Percentiles rank a stretch among this genome's conserved stretches.
These are phyloP conservation scores for Mycena sp. DNA, from an alignment of 1,284 basidiomycete genomes.

Conservation along the genomic window DNA sequence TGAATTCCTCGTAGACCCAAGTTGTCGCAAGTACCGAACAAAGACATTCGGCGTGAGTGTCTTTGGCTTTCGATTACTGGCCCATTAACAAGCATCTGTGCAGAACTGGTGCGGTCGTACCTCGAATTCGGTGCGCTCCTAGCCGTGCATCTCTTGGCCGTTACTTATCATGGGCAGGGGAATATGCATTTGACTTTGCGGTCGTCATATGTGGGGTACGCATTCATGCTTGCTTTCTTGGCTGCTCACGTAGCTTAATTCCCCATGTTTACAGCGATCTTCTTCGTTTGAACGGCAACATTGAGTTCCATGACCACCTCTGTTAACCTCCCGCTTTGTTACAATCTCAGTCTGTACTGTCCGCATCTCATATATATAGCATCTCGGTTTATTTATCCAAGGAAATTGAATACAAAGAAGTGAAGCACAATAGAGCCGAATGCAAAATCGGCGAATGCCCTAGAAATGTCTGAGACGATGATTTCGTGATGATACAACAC, in stretches of 20 bases:
- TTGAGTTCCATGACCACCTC: conserved; percentile 13
- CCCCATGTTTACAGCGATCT: conserved; percentile 61
- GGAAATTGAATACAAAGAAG: conserved; percentile 99
- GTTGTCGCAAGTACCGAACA: conserved; percentile 78
- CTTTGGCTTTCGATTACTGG: not conserved
- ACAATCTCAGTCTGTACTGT: conserved; percentile 12
- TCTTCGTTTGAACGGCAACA: conserved; percentile 69
- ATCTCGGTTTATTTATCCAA: conserved; percentile 46
- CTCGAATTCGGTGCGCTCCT: conserved; percentile 75
- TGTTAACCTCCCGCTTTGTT: not conserved
- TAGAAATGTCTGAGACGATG: conserved; percentile 42
- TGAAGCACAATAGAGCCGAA: conserved; percentile 95
- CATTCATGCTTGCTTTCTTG: conserved; percentile 24
- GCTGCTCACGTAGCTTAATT: conserved; percentile 25
- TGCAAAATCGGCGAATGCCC: conserved; percentile 97
- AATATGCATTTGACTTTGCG: conserved; percentile 85
- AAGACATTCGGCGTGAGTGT: conserved; percentile 79
- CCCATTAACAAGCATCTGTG: conserved; percentile 2
- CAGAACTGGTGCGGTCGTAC: conserved; percentile 78
- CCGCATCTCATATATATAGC: conserved; percentile 19
- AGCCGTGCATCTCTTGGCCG: not conserved
- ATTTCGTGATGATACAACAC: conserved; percentile 19
- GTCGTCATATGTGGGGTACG: conserved; percentile 82
- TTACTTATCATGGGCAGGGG: conserved; percentile 53
- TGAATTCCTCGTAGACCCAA: conserved; percentile 59